phyloP scores from a whole-genome alignment of 768 basidiomycete genomes.

The Pleurotus tuoliensis region DNA sequence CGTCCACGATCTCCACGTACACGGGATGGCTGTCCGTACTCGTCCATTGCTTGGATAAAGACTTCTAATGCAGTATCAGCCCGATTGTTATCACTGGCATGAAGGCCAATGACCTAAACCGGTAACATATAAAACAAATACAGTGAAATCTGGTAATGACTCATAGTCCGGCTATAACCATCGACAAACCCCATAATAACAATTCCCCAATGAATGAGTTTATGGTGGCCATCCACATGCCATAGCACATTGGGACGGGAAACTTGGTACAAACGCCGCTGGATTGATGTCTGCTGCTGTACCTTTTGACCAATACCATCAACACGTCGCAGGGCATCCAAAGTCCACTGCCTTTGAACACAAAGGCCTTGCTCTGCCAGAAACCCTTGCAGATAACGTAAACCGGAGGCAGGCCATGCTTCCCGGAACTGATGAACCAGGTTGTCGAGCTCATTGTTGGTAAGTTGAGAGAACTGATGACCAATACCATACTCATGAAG shows the following conservation, averaged over 20 bases:
- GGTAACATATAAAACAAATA: slow-evolving; percentile 9
- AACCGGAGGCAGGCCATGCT: slow-evolving; percentile 18
- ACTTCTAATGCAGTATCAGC: slow-evolving; percentile 23
- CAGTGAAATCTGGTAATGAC: neutral
- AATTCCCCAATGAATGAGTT: slow-evolving; percentile 25
- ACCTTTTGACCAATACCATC: slow-evolving; percentile 22
- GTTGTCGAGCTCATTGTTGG: slow-evolving; percentile 1
- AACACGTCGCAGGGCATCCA: slow-evolving; percentile 17
- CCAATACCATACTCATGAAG: slow-evolving; percentile 1
- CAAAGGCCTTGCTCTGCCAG: slow-evolving; percentile 20
- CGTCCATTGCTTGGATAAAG: slow-evolving; percentile 16
- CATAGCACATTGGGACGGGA: slow-evolving; percentile 22
- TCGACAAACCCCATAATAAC: slow-evolving; percentile 23
- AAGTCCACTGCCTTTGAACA: slow-evolving; percentile 19
- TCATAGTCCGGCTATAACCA: slow-evolving; percentile 19
- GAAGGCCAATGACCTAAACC: slow-evolving; percentile 19
- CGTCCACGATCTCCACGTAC: slow-evolving; percentile 28
- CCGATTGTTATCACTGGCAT: slow-evolving; percentile 23
- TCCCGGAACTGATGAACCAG: slow-evolving; percentile 4
- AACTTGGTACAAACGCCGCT: slow-evolving; percentile 15
- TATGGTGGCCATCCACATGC: slow-evolving; percentile 33
- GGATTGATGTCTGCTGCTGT: slow-evolving; percentile 13
- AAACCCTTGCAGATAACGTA: slow-evolving; percentile 24
- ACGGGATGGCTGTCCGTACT: slow-evolving; percentile 24
- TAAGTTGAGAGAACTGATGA: neutral